Conservation (phyloP, 306 rosid genomes). For the Neltuma alba region DNA sequence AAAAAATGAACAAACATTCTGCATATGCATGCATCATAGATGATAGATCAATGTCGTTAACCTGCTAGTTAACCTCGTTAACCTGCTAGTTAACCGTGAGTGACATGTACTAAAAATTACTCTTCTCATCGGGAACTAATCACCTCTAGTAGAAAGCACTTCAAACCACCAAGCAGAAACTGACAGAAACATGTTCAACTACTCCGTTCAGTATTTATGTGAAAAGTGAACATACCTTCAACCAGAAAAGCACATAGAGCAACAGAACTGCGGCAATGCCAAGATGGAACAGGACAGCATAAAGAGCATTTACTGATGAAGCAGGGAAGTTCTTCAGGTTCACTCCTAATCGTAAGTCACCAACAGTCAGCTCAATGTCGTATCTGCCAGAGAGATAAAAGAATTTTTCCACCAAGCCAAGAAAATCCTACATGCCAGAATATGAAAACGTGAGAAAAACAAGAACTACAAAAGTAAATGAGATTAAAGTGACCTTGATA, state of each 20-base stretch:
- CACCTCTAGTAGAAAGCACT: slow-evolving; percentile 2
- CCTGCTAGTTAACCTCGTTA: background rate
- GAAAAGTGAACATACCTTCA: slow-evolving; percentile 68
- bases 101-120: slow-evolving; percentile 23
- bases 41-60: background rate
- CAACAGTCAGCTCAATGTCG: slow-evolving; percentile 86
- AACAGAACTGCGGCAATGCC: slow-evolving; percentile 80
- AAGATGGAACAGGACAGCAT: slow-evolving; percentile 73
- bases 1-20: slow-evolving; percentile 1
- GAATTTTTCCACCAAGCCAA: slow-evolving; percentile 90
- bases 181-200: slow-evolving; percentile 28
- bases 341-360: slow-evolving; percentile 86
- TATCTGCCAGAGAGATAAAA: slow-evolving; percentile 90
- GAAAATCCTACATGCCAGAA: slow-evolving; percentile 72
- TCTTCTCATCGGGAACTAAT: background rate
- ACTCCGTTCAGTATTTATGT: background rate
- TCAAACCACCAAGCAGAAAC: slow-evolving; percentile 8
- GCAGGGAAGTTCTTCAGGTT: slow-evolving; percentile 87
- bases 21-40: background rate
- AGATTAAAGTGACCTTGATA: slow-evolving; percentile 5
- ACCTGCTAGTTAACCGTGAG: background rate
- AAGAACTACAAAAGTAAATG: slow-evolving; percentile 11
- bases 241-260: slow-evolving; percentile 88
- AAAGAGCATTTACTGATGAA: slow-evolving; percentile 61
- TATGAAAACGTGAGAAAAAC: slow-evolving; percentile 42